phyloP scores from a whole-genome alignment of 331 rosid genomes.

The Cucumis variabilis region DNA sequence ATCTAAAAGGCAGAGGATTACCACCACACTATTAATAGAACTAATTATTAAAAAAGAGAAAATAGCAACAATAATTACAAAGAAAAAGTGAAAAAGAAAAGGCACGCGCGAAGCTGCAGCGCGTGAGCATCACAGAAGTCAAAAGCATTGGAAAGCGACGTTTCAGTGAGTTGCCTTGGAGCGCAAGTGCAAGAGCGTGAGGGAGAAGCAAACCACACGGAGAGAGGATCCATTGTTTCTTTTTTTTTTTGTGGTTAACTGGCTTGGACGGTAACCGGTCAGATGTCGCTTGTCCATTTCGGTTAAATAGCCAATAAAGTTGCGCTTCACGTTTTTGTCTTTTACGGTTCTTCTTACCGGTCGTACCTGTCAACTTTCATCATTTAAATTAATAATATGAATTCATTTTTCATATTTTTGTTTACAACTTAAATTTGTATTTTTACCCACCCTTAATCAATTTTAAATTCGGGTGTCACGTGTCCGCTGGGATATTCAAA shows the following conservation, averaged over 20 bases:
- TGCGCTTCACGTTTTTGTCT: slow-evolving; percentile 22
- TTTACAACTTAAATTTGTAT: too few species aligned
- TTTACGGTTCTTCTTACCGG: slow-evolving; percentile 30
- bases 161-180: slow-evolving; percentile 3
- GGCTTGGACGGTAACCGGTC: slow-evolving; percentile 35
- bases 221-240: background rate
- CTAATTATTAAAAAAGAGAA: background rate
- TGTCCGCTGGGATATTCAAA: background rate
- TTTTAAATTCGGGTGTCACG: background rate
- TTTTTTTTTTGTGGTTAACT: background rate
- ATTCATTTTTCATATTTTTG: background rate
- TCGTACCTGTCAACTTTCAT: slow-evolving; percentile 29
- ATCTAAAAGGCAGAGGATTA: background rate
- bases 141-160: background rate
- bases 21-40: background rate
- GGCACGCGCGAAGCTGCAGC: background rate
- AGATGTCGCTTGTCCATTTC: slow-evolving; percentile 29
- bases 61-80: background rate
- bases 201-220: background rate
- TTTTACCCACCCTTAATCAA: too few species aligned
- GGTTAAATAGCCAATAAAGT: background rate
- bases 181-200: slow-evolving; percentile 26
- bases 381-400: too few species aligned
- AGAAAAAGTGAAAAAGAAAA: background rate
- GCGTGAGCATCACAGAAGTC: background rate